Percentiles rank a stretch among this genome's conserved stretches.
Conservation (phyloP, 257 asterid species). For the Datura wrightii region DNA sequence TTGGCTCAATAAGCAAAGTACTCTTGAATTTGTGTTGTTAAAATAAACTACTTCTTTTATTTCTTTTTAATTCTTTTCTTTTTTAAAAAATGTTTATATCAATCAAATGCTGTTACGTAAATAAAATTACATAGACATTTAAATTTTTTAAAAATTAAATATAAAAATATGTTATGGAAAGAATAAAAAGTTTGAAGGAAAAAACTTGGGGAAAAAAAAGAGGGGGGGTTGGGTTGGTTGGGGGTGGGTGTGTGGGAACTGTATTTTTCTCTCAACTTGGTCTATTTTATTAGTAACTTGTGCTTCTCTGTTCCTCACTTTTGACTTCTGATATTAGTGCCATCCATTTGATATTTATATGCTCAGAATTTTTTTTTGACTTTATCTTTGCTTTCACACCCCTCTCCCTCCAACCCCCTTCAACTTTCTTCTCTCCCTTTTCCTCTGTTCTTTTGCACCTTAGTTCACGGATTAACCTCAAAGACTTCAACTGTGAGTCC, state of each 20-base stretch:
- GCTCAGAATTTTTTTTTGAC: neutral
- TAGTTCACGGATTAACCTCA: neutral
- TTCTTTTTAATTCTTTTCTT: too few relatives aligned
- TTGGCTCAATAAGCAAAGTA: neutral
- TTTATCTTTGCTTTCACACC: neutral
- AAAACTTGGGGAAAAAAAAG: neutral
- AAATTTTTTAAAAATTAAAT: too few relatives aligned
- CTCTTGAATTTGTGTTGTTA: neutral
- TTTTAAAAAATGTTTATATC: too few relatives aligned
- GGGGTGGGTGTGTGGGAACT: neutral
- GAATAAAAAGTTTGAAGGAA: neutral
- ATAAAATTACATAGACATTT: too few relatives aligned
- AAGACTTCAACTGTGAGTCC: constrained; percentile 1
- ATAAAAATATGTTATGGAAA: neutral
- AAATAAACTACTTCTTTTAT: too few relatives aligned
- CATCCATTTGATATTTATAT: neutral
- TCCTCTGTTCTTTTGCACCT: neutral
- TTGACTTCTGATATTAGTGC: constrained; percentile 21
- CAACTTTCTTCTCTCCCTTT: neutral
- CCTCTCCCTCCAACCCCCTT: neutral
- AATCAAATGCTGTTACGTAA: too few relatives aligned
- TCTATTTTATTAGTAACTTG: constrained; percentile 1
- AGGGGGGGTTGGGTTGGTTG: neutral
- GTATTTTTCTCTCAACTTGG: constrained; percentile 15
- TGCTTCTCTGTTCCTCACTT: constrained; percentile 9